These are phyloP conservation scores for Cryptosporidium tyzzeri DNA, from an alignment of 169 alveolate species.

Conservation along the genomic window DNA sequence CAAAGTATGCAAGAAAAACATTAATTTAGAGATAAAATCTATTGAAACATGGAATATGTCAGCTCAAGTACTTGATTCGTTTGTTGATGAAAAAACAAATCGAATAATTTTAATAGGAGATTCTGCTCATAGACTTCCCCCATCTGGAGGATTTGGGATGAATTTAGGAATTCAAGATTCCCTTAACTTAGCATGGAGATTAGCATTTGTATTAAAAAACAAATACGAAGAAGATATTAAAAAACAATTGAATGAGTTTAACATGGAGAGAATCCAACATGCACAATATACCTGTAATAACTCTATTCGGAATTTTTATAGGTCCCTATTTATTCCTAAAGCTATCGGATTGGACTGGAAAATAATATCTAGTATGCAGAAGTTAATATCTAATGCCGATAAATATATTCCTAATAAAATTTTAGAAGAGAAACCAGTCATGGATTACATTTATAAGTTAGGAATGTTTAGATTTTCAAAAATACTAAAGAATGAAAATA, in stretches of 20 bases:
- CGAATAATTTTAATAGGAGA: conserved; percentile 90
- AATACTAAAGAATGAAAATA: background rate
- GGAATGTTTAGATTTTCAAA: conserved; percentile 3
- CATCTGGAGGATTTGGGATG: conserved; percentile 95
- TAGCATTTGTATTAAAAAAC: conserved; percentile 40
- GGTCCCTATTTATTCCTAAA: conserved; percentile 76
- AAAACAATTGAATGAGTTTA: conserved; percentile 1
- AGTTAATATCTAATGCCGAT: background rate
- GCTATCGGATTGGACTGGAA: conserved; percentile 77
- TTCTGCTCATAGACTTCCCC: conserved; percentile 93
- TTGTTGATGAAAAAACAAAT: conserved; percentile 79
- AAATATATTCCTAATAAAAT: background rate
- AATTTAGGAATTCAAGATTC: conserved; percentile 93
- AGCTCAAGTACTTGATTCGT: conserved; percentile 81
- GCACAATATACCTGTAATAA: conserved; percentile 64
- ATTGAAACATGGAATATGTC: conserved; percentile 85
- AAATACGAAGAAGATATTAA: background rate
- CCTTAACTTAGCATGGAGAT: conserved; percentile 83
- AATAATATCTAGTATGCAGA: background rate
- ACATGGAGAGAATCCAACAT: conserved; percentile 7
- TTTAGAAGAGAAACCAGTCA: background rate
- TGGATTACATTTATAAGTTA: background rate
- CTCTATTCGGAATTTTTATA: conserved; percentile 76
- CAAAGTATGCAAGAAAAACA: background rate
- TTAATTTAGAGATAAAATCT: conserved; percentile 59